Evolutionary conservation across 768 basidiomycete genomes (phyloP), one percentile per base, ranked within the genome.

Genomic region (Leccinum disarticulatum): DNA sequence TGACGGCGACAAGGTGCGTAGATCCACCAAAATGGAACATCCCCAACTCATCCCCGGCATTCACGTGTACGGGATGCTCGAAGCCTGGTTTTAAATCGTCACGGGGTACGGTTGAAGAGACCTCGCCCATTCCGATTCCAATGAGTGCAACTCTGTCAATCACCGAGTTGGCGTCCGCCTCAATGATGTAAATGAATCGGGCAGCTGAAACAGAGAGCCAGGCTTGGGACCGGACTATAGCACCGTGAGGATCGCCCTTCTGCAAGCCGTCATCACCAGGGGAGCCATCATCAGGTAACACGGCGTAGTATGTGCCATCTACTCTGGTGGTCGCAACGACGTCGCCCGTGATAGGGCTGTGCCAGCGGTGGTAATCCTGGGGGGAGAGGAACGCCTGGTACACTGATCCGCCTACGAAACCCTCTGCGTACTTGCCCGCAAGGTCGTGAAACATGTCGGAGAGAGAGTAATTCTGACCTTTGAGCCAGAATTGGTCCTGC

Each of bases 1-100:
- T 51, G n/a, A 85, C 81, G 30, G 83, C 56, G 52, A 81, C 58
- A 38, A 71, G 72, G 54, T 81, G 75, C 0, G 80, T 76, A 36
- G 82, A 86, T 6, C 85, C 85, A 8, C 83, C 85, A 72, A 83
- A 86, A 67, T 85, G 85, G 80, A 87, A 84, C 78, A 76, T 79
- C 48, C 48, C 48, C 27, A 28, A 49, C 19, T 27, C 19, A 2
- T 22, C 0, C 0, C 48, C 48, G 7, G 27, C 48, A 1, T 28
- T 6, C 6, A 49, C 48, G 43, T 0, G 15, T 13, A 33, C 33
- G 33, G 11, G 10, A 2, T 2, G 4, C 11, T 33, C 13, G 11
- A 33, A 11, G 33, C 10, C 10, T 31, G 28, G 28, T 28, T 31
- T 11, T 13, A 33, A 33, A 33, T 4, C 33, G 13, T 2, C 0